These are phyloP conservation scores for Bacterosira constricta DNA, from an alignment of 108 stramenopile species.

Conservation along the genomic window DNA sequence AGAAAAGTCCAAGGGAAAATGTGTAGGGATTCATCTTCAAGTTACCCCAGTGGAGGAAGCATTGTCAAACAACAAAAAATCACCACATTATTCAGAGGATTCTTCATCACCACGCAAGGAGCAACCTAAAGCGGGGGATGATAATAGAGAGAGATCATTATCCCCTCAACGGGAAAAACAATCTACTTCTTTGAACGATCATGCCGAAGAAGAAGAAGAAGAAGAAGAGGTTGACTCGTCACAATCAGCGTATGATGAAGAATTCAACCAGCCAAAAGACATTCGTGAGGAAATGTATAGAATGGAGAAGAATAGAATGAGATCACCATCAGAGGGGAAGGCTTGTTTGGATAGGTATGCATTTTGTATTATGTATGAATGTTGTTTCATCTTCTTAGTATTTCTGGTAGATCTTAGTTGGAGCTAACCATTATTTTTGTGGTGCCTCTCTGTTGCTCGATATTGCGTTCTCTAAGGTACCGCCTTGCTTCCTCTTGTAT, in stretches of 20 bases:
- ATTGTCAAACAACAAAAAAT: no score
- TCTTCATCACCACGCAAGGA: no score
- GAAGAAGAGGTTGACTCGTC: background rate
- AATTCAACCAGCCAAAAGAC: constrained; percentile 58
- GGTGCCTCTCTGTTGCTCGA: background rate
- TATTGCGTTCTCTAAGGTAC: constrained; percentile 41
- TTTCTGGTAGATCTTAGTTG: no score
- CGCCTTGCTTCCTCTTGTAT: constrained; percentile 77
- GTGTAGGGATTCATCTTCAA: constrained; percentile 59
- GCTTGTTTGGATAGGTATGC: constrained; percentile 76
- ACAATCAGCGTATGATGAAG: constrained; percentile 53
- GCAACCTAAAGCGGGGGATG: no score
- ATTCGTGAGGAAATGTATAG: constrained; percentile 47
- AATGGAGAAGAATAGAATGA: constrained; percentile 61
- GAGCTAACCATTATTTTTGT: background rate
- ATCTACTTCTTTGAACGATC: background rate
- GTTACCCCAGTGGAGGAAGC: constrained; percentile 44
- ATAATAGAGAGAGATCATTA: no score
- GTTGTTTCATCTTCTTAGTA: background rate
- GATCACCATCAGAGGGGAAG: constrained; percentile 73
- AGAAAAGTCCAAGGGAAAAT: constrained; percentile 39
- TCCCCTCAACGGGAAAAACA: no score
- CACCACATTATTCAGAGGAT: no score
- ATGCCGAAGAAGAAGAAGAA: constrained; percentile 1
- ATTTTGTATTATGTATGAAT: background rate